These are phyloP conservation scores for Boletus rex-veris DNA, from an alignment of 768 basidiomycete genomes.

Conservation along the genomic window DNA sequence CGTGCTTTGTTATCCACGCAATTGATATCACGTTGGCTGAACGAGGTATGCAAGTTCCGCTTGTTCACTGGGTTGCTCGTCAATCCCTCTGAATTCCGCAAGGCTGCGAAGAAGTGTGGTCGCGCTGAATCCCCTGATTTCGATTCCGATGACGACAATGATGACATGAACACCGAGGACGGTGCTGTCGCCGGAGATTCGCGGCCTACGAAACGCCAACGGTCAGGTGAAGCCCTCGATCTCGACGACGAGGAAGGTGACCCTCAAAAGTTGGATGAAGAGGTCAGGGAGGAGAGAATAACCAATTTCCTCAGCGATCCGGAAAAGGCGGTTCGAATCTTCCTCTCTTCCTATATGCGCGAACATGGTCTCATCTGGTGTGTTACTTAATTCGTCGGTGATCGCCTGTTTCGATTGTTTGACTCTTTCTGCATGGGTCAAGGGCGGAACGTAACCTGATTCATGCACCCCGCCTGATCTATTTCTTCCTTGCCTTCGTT, in stretches of 20 bases:
- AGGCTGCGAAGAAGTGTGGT: conserved; percentile 29
- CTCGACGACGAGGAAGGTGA: conserved; percentile 36
- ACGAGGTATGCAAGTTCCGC: conserved; percentile 47
- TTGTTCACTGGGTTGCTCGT: conserved; percentile 57
- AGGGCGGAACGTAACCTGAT: conserved; percentile 49
- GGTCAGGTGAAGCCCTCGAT: conserved; percentile 11
- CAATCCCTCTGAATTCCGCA: conserved; percentile 38
- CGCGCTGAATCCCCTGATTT: conserved; percentile 36
- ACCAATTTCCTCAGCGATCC: conserved; percentile 60
- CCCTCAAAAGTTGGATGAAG: conserved; percentile 31
- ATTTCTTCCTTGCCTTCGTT: conserved; percentile 62
- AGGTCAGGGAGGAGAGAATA: conserved; percentile 42
- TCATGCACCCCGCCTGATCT: conserved; percentile 50
- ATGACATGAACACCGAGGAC: background rate
- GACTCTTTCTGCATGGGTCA: background rate
- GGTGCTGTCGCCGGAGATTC: background rate
- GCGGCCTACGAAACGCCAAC: conserved; percentile 26
- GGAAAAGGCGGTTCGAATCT: conserved; percentile 53
- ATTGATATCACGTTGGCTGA: conserved; percentile 1
- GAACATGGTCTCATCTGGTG: conserved; percentile 70
- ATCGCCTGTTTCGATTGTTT: background rate
- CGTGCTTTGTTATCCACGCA: conserved; percentile 1
- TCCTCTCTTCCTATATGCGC: conserved; percentile 67
- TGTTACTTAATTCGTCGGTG: conserved; percentile 11
- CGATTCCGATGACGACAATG: conserved; percentile 23